Conservation (phyloP, 75 land plant genomes). For the Azolla pinnata region DNA sequence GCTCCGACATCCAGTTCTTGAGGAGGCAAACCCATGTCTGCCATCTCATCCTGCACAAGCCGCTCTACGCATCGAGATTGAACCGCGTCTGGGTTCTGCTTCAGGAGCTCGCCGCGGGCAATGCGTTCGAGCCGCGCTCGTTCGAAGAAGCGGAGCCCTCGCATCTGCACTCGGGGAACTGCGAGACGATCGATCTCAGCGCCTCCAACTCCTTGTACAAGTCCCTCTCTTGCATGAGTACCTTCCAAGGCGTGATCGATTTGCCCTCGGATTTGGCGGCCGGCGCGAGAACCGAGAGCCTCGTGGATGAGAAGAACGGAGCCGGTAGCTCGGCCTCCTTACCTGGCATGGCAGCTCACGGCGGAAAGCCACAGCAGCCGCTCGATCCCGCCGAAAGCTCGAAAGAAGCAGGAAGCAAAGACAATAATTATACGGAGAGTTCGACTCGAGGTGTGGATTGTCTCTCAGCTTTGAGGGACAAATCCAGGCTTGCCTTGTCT, state of each 20-base stretch:
- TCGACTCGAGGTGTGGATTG: neutral
- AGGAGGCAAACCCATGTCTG: conserved; percentile 12
- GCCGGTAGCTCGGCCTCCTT: neutral
- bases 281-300: neutral
- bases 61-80: conserved; percentile 56
- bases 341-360: no score
- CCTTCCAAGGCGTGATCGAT: neutral
- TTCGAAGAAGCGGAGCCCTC: neutral
- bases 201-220: neutral
- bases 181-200: neutral
- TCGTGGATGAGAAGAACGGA: neutral
- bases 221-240: conserved; percentile 3
- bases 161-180: neutral
- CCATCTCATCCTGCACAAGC: conserved; percentile 43
- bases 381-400: neutral
- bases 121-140: neutral
- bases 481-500: conserved; percentile 19
- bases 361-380: no score
- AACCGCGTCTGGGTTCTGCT: conserved; percentile 28
- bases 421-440: neutral
- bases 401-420: neutral
- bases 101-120: conserved; percentile 25
- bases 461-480: neutral
- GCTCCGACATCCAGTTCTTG: conserved; percentile 9
- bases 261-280: neutral